Evolutionary conservation across 805 yeast species (phyloP).

Genomic region (Lipomyces oligophaga): DNA sequence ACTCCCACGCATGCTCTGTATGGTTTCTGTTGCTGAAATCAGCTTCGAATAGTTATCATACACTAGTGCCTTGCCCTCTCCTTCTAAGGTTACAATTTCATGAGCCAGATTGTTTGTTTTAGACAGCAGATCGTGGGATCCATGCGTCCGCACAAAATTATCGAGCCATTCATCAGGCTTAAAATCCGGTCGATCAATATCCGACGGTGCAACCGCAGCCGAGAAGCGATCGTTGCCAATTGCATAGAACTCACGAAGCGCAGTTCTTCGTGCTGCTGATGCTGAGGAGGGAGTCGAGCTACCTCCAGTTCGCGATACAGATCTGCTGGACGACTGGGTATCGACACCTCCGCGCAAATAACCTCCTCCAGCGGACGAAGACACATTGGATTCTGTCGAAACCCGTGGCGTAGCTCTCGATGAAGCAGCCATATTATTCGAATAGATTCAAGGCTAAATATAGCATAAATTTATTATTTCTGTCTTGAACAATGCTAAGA

Average conservation of each 20-base stretch:
- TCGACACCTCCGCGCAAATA: too few species aligned
- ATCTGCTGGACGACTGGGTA: too few species aligned
- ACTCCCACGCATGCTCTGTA: constrained; percentile 23
- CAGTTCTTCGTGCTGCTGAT: constrained; percentile 30
- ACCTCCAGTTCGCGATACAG: too few species aligned
- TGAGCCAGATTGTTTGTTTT: constrained; percentile 23
- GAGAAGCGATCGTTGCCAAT: constrained; percentile 23
- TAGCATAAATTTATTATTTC: too few species aligned
- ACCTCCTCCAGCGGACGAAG: too few species aligned
- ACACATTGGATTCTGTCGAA: too few species aligned
- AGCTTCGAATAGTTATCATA: constrained; percentile 32
- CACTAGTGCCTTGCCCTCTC: constrained; percentile 33
- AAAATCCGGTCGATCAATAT: constrained; percentile 27
- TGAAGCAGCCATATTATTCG: too few species aligned
- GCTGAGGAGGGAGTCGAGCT: constrained; percentile 3
- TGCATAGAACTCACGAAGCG: constrained; percentile 31
- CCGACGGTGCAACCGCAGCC: constrained; percentile 24
- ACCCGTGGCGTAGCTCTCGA: too few species aligned
- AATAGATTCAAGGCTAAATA: too few species aligned
- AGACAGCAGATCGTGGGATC: constrained; percentile 14
- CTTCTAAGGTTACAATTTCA: constrained; percentile 30
- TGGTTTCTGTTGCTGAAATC: constrained; percentile 31
- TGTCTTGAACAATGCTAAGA: too few species aligned
- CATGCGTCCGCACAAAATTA: constrained; percentile 14
- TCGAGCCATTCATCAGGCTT: constrained; percentile 20